Conservation (phyloP, 1,139 yeast genomes). For the Sugiyamaella paludigena region DNA sequence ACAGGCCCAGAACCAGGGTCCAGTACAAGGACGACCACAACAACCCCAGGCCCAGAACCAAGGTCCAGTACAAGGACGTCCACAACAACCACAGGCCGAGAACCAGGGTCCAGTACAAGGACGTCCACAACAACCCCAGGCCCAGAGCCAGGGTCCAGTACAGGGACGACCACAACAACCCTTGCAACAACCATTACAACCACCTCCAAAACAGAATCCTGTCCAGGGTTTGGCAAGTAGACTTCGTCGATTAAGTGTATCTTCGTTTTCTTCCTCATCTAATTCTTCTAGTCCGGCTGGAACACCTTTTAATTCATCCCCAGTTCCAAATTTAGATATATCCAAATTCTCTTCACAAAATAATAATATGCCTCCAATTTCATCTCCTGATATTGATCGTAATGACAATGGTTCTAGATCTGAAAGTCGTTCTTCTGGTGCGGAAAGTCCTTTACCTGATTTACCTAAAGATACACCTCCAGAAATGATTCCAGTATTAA, state of each 20-base stretch:
- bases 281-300: constrained; percentile 6
- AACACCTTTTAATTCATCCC: constrained; percentile 13
- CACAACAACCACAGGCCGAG: too few species aligned
- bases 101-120: background rate
- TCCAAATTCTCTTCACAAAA: constrained; percentile 18
- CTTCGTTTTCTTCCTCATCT: constrained; percentile 15
- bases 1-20: background rate
- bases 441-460: constrained; percentile 17
- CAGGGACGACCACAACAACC: constrained; percentile 1
- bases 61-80: background rate
- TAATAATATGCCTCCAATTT: background rate
- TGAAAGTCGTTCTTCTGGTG: background rate
- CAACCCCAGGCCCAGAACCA: constrained; percentile 1
- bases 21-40: background rate
- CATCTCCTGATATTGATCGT: background rate
- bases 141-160: background rate
- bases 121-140: background rate
- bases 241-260: constrained; percentile 12
- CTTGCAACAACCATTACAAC: constrained; percentile 1
- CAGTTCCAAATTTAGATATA: constrained; percentile 23
- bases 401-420: constrained; percentile 2
- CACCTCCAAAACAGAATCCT: background rate
- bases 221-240: constrained; percentile 12
- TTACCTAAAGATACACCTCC: constrained; percentile 43
- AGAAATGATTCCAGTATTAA: constrained; percentile 54